phyloP scores from a whole-genome alignment of 2,329 filamentous ascomycete genomes.

The Tolypocladium nubicola region DNA sequence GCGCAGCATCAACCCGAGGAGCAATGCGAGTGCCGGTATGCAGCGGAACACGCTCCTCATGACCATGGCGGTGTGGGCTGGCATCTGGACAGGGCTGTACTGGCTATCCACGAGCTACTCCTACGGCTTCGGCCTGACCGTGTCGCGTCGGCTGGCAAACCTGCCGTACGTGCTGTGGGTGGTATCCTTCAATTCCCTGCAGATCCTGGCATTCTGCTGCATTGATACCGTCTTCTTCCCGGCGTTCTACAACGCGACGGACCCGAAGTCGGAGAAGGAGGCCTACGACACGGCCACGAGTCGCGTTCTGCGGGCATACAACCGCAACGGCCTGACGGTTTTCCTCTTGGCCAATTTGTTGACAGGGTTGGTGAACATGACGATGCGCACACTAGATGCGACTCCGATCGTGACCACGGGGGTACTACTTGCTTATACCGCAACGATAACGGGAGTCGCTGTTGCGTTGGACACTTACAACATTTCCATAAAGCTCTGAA shows the following conservation, averaged over 20 bases:
- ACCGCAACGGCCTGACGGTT: conserved; percentile 75
- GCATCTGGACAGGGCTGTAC: conserved; percentile 62
- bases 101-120: conserved; percentile 54
- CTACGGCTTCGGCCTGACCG: conserved; percentile 62
- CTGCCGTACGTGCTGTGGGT: conserved; percentile 91
- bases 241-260: conserved; percentile 48
- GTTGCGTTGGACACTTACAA: conserved; percentile 53
- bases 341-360: conserved; percentile 84
- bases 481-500: conserved; percentile 59
- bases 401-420: conserved; percentile 55
- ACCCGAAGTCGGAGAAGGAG: conserved; percentile 48
- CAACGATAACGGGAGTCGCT: conserved; percentile 55
- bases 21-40: conserved; percentile 27
- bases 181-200: conserved; percentile 78
- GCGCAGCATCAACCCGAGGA: conserved; percentile 33
- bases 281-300: conserved; percentile 64
- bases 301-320: conserved; percentile 70
- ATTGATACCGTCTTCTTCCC: conserved; percentile 76
- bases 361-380: conserved; percentile 84
- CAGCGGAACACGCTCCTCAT: conserved; percentile 50
- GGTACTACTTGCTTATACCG: conserved; percentile 65
- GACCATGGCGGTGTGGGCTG: conserved; percentile 53
- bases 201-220: conserved; percentile 67
- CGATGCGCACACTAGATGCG: conserved; percentile 69
- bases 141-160: conserved; percentile 86